These are phyloP conservation scores for Lolium perenne DNA, from an alignment of 176 grass and related monocot species.

Conservation along the genomic window DNA sequence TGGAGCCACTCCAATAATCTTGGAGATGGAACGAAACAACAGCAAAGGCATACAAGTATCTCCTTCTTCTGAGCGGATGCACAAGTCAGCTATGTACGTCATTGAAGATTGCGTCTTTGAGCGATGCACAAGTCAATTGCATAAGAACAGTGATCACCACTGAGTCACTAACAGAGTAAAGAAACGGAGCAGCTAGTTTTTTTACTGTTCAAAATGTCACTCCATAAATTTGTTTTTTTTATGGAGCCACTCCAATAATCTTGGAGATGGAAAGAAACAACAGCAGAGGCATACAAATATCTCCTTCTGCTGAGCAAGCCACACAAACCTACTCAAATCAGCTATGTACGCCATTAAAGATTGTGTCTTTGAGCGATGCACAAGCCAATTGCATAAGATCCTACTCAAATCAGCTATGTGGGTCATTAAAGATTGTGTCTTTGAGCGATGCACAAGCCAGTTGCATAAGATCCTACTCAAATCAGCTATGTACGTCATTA, in stretches of 20 bases:
- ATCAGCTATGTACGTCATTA: no score
- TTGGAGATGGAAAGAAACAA: conserved; percentile 25
- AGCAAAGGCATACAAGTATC: not conserved
- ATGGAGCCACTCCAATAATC: conserved; percentile 36
- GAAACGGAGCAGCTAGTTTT: not conserved
- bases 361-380: no score
- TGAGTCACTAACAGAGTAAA: not conserved
- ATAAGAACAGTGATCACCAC: not conserved
- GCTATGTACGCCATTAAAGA: not conserved
- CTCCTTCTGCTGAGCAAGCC: not conserved
- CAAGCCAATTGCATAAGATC: no score
- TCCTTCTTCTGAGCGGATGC: not conserved
- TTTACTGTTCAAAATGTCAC: no score
- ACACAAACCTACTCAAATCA: conserved; percentile 21
- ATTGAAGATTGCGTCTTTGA: not conserved
- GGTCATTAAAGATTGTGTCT: no score
- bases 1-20: conserved; percentile 39
- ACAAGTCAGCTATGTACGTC: no score
- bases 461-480: conserved; percentile 26
- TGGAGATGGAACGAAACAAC: conserved; percentile 15
- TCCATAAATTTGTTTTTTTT: no score
- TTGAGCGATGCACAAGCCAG: no score
- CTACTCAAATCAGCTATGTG: no score
- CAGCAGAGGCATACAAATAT: not conserved
- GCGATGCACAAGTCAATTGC: not conserved